Evolutionary conservation across 2,329 filamentous ascomycete genomes (phyloP).

Genomic region (Metarhizium rileyi): DNA sequence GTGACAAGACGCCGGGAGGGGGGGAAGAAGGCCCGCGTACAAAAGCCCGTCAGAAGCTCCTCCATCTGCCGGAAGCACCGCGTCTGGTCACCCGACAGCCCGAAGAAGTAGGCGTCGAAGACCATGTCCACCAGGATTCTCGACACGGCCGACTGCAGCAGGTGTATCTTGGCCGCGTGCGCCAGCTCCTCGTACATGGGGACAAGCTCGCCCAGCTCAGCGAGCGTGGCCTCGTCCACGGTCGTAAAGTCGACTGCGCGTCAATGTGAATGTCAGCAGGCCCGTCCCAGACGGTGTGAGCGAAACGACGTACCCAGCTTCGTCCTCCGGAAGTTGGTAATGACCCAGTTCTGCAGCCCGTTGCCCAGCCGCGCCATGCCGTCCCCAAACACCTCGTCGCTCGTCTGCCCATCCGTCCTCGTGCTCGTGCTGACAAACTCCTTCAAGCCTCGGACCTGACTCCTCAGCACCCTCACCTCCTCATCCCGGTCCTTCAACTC

Average conservation of each 20-base stretch:
- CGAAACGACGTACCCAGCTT: slow-evolving; percentile 39
- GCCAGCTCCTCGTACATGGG: slow-evolving; percentile 49
- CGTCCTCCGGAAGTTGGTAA: slow-evolving; percentile 56
- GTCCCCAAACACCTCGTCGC: slow-evolving; percentile 58
- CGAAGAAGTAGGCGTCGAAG: slow-evolving; percentile 55
- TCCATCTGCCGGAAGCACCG: slow-evolving; percentile 40
- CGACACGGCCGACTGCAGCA: slow-evolving; percentile 54
- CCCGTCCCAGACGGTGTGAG: not conserved
- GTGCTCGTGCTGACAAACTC: slow-evolving; percentile 62
- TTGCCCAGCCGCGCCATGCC: slow-evolving; percentile 53
- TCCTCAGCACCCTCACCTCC: slow-evolving; percentile 43
- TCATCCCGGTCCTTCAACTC: slow-evolving; percentile 42
- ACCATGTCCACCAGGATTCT: slow-evolving; percentile 49
- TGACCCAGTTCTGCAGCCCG: slow-evolving; percentile 64
- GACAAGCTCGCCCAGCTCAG: slow-evolving; percentile 38
- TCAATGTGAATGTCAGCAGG: not conserved
- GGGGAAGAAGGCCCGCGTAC: slow-evolving; percentile 22
- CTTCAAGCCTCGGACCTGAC: slow-evolving; percentile 58
- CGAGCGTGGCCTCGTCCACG: slow-evolving; percentile 29
- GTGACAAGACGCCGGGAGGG: not conserved
- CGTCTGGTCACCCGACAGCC: slow-evolving; percentile 45
- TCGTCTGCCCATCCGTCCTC: slow-evolving; percentile 48
- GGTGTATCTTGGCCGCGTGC: slow-evolving; percentile 45
- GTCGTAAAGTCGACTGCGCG: slow-evolving; percentile 31
- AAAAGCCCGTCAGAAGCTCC: slow-evolving; percentile 30